A percentile compares a stretch with the other conserved stretches of the same genome.
Conservation (phyloP, 2,329 filamentous ascomycete genomes). For the Kalmusia sp. region DNA sequence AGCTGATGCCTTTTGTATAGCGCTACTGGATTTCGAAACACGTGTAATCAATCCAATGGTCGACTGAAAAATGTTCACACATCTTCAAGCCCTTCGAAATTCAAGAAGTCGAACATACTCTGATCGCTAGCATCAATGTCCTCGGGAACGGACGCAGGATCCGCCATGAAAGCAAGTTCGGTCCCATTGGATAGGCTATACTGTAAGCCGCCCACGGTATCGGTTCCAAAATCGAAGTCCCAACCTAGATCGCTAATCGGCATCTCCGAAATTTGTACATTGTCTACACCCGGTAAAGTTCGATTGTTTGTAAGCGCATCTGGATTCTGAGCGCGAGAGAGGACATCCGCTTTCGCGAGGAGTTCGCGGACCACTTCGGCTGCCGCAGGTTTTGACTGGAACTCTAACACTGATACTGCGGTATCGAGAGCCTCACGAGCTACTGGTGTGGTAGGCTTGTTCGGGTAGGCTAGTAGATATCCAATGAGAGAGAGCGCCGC, state of each 20-base stretch:
- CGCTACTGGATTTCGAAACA: no score
- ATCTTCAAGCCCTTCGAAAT: background rate
- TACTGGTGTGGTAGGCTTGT: constrained; percentile 25
- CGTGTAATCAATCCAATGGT: background rate
- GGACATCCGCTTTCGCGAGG: background rate
- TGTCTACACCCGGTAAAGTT: no score
- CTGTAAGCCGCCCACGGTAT: no score
- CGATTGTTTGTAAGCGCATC: no score
- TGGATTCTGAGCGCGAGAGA: background rate
- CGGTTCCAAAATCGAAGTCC: background rate
- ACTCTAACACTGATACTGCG: background rate
- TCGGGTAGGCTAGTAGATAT: constrained; percentile 50
- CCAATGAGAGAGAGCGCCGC: constrained; percentile 51
- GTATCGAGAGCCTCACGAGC: constrained; percentile 1
- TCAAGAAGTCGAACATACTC: background rate
- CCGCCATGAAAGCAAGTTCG: no score
- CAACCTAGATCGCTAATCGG: background rate
- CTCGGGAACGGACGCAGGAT: background rate
- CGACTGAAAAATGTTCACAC: background rate
- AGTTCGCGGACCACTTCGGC: background rate
- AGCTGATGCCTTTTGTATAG: no score
- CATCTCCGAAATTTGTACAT: background rate
- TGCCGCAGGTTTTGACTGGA: background rate
- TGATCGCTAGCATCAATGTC: background rate
- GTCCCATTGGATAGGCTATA: background rate